phyloP scores from a whole-genome alignment of 305 asterid genomes.

The Coffea humblotiana region DNA sequence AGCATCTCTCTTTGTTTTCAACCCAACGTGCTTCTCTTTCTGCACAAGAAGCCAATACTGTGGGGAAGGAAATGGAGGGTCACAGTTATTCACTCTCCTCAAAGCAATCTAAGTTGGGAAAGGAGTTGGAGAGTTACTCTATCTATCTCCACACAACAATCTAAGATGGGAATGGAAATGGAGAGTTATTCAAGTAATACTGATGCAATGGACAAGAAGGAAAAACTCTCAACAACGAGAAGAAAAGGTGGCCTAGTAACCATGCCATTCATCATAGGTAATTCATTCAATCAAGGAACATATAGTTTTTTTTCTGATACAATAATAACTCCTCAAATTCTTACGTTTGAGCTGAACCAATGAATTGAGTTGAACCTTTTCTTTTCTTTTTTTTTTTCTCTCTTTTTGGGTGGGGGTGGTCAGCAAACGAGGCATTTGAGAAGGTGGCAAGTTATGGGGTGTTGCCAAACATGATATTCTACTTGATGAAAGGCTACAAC shows the following conservation, averaged over 20 bases:
- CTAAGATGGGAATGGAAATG: background rate
- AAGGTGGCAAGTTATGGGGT: constrained; percentile 39
- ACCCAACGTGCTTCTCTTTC: background rate
- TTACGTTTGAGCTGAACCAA: background rate
- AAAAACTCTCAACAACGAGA: constrained; percentile 4
- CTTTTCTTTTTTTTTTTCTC: background rate
- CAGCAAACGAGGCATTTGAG: constrained; percentile 42
- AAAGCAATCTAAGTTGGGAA: background rate
- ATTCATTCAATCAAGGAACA: background rate
- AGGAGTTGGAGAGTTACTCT: constrained; percentile 4
- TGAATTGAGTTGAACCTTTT: background rate
- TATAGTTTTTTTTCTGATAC: background rate
- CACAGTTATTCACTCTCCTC: background rate
- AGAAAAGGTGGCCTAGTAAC: constrained; percentile 30
- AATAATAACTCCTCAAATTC: background rate
- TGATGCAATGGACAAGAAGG: constrained; percentile 5
- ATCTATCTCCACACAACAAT: background rate
- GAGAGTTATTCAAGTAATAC: background rate
- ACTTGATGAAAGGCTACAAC: constrained; percentile 29
- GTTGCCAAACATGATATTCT: constrained; percentile 35
- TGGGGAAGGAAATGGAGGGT: background rate
- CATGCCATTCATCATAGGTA: constrained; percentile 41
- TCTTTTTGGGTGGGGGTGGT: background rate
- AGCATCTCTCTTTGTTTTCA: background rate
- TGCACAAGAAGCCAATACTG: background rate